These are phyloP conservation scores for Ophiostoma tasmaniense DNA, from an alignment of 2,329 filamentous ascomycete genomes.

Conservation along the genomic window DNA sequence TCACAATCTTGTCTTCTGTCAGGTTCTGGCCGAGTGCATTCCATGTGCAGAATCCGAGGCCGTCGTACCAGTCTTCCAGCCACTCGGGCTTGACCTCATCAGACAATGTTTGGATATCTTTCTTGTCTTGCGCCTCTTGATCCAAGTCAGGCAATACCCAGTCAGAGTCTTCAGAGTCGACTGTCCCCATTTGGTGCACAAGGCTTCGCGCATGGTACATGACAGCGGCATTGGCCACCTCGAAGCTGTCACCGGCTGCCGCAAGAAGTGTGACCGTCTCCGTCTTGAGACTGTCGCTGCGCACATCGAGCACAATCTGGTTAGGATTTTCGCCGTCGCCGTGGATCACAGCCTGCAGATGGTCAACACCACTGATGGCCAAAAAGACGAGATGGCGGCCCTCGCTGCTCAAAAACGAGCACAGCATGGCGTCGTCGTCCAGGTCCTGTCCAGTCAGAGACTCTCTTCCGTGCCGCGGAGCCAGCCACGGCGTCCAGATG, in stretches of 20 bases:
- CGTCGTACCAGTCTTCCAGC: constrained; percentile 86
- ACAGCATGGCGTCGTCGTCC: constrained; percentile 62
- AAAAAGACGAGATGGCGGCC: constrained; percentile 71
- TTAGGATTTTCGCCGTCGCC: constrained; percentile 49
- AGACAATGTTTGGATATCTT: constrained; percentile 8
- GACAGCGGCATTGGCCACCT: constrained; percentile 66
- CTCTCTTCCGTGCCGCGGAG: constrained; percentile 70
- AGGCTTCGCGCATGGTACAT: constrained; percentile 80
- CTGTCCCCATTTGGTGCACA: constrained; percentile 34
- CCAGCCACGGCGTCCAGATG: constrained; percentile 75
- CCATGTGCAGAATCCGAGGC: constrained; percentile 93
- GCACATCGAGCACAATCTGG: constrained; percentile 58
- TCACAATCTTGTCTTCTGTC: constrained; percentile 69
- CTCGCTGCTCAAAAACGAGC: constrained; percentile 63
- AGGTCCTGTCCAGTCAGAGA: constrained; percentile 45
- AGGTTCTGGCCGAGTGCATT: constrained; percentile 80
- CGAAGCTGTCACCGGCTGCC: constrained; percentile 63
- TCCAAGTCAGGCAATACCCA: no score
- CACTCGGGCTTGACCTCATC: constrained; percentile 52
- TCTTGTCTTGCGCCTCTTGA: not conserved
- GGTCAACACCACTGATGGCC: constrained; percentile 63
- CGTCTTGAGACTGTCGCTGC: constrained; percentile 56
- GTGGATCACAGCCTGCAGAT: constrained; percentile 62
- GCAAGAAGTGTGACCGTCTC: constrained; percentile 57
- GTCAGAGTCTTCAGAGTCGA: not conserved